Percentiles rank a stretch among this genome's conserved stretches.
phyloP scores from a whole-genome alignment of 1,139 yeast genomes.

The Saccharomycopsis hybrid region DNA sequence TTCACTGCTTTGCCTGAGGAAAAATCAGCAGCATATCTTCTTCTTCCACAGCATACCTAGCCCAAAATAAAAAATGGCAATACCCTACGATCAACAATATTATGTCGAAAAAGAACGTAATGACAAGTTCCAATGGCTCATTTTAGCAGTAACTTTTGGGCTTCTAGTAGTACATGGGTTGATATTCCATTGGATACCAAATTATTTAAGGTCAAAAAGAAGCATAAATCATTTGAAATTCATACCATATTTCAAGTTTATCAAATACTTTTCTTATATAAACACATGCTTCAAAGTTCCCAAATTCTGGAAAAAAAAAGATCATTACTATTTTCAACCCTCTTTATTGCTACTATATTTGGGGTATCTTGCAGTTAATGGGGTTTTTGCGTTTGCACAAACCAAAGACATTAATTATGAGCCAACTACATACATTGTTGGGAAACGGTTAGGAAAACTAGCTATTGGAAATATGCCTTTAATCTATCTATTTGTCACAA shows the following conservation, averaged over 20 bases:
- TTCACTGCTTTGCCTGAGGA: too few species aligned
- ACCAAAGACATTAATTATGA: slow-evolving; percentile 38
- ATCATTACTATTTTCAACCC: slow-evolving; percentile 35
- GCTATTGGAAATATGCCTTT: slow-evolving; percentile 40
- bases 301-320: slow-evolving; percentile 24
- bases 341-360: slow-evolving; percentile 32
- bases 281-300: slow-evolving; percentile 29
- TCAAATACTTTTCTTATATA: slow-evolving; percentile 30
- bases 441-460: slow-evolving; percentile 39
- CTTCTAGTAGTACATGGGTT: slow-evolving; percentile 36
- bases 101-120: slow-evolving; percentile 35
- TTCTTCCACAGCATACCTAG: too few species aligned
- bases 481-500: slow-evolving; percentile 34
- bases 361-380: slow-evolving; percentile 31
- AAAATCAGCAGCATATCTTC: too few species aligned
- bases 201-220: slow-evolving; percentile 22
- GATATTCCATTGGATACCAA: slow-evolving; percentile 39
- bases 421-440: slow-evolving; percentile 36
- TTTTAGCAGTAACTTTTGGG: slow-evolving; percentile 29
- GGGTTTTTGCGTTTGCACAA: slow-evolving; percentile 24
- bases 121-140: slow-evolving; percentile 35
- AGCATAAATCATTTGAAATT: slow-evolving; percentile 15
- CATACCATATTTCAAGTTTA: slow-evolving; percentile 27
- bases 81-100: slow-evolving; percentile 27
- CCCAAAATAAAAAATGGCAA: not conserved